Evolutionary conservation across 129 eudicot species (phyloP).

Genomic region (Flaveria linearis): DNA sequence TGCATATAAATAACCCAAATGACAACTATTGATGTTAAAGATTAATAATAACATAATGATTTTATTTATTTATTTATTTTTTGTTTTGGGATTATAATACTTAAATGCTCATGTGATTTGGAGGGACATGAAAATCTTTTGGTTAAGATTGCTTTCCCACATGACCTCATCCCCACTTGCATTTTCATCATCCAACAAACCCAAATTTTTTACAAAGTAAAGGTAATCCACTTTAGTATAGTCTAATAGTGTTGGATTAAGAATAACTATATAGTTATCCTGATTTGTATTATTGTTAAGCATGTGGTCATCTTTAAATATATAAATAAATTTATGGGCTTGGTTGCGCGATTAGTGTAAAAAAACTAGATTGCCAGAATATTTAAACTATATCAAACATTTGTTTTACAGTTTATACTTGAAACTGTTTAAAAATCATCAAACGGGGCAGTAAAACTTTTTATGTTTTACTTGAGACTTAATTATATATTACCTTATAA

Average conservation of each 20-base stretch:
- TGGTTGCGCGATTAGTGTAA: no score
- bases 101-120: constrained; percentile 13
- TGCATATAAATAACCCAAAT: neutral
- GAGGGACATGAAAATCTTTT: constrained; percentile 38
- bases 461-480: no score
- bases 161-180: constrained; percentile 29
- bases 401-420: no score
- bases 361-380: no score
- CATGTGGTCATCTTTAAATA: neutral
- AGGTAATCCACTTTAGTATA: neutral
- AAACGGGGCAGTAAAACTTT: no score
- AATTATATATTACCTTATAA: no score
- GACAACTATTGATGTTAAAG: constrained; percentile 11
- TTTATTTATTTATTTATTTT: neutral
- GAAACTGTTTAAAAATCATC: no score
- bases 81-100: constrained; percentile 10
- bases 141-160: constrained; percentile 21
- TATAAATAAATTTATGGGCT: neutral
- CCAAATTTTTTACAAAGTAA: neutral
- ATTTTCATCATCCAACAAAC: neutral
- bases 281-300: neutral
- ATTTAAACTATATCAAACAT: no score
- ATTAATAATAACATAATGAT: neutral
- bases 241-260: neutral
- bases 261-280: neutral